Percentiles rank a stretch among this genome's conserved stretches.
Conservation (phyloP, 768 basidiomycete genomes). For the Boletus pseudo-olivaceus region DNA sequence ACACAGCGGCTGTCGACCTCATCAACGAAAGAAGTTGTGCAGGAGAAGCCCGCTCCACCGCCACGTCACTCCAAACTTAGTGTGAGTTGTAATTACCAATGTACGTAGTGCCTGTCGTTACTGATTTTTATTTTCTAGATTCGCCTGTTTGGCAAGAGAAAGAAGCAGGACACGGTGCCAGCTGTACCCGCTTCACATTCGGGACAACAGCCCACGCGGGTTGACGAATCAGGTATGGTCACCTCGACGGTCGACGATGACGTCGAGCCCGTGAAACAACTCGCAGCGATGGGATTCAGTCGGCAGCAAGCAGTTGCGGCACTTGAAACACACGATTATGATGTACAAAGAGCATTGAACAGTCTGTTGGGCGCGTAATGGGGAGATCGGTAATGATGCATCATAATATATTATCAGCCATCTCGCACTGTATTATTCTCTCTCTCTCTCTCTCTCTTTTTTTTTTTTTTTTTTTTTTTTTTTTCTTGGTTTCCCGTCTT, state of each 20-base stretch:
- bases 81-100: slow-evolving; percentile 43
- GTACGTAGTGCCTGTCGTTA: not conserved
- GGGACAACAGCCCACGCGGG: slow-evolving; percentile 38
- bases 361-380: slow-evolving; percentile 50
- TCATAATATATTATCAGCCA: slow-evolving; percentile 15
- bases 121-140: slow-evolving; percentile 38
- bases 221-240: slow-evolving; percentile 38
- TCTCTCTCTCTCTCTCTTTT: not conserved
- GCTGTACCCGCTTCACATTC: slow-evolving; percentile 36
- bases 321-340: slow-evolving; percentile 80
- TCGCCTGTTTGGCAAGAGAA: slow-evolving; percentile 74
- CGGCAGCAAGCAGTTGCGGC: slow-evolving; percentile 78
- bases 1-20: slow-evolving; percentile 55
- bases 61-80: slow-evolving; percentile 71
- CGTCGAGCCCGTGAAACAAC: slow-evolving; percentile 69
- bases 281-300: slow-evolving; percentile 90
- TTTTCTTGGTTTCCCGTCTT: not conserved
- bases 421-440: slow-evolving; percentile 19
- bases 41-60: slow-evolving; percentile 53
- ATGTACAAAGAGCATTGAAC: slow-evolving; percentile 76
- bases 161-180: slow-evolving; percentile 56
- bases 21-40: slow-evolving; percentile 45
- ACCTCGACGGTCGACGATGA: slow-evolving; percentile 68
- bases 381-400: slow-evolving; percentile 6
- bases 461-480: not conserved